phyloP scores from a whole-genome alignment of 805 yeast genomes.

The baker's yeast (Saccharomyces cerevisiae) region DNA sequence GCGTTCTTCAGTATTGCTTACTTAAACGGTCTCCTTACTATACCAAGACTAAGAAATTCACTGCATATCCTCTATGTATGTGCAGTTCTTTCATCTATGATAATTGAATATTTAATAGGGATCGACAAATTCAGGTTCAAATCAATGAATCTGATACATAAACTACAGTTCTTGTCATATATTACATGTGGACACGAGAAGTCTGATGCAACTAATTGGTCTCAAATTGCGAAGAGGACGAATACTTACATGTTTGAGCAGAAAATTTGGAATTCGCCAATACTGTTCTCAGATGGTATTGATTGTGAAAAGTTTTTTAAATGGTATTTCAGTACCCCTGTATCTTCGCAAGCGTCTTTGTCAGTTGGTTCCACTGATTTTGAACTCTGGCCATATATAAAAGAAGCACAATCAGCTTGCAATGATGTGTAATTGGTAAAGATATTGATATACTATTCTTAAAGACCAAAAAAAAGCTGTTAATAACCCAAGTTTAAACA shows the following conservation, averaged over 20 bases:
- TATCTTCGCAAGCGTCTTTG: not conserved
- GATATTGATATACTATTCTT: no score
- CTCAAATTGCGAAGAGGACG: not conserved
- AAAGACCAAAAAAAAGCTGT: no score
- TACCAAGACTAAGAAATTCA: not conserved
- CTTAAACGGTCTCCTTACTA: not conserved
- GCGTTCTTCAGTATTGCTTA: not conserved
- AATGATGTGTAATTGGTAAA: not conserved
- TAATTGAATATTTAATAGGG: no score
- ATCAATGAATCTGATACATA: not conserved
- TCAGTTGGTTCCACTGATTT: not conserved
- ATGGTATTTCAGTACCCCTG: not conserved
- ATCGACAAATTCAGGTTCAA: no score
- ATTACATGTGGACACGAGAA: not conserved
- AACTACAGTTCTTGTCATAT: not conserved
- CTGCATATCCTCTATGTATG: no score
- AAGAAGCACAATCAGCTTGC: not conserved
- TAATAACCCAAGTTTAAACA: no score
- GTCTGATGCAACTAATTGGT: not conserved
- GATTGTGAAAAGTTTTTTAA: not conserved
- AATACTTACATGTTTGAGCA: not conserved
- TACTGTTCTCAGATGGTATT: not conserved
- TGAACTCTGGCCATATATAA: not conserved
- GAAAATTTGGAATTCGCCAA: not conserved
- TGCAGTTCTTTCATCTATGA: no score